Evolutionary conservation across 768 basidiomycete genomes (phyloP).

Genomic region (Mycena alexandri): DNA sequence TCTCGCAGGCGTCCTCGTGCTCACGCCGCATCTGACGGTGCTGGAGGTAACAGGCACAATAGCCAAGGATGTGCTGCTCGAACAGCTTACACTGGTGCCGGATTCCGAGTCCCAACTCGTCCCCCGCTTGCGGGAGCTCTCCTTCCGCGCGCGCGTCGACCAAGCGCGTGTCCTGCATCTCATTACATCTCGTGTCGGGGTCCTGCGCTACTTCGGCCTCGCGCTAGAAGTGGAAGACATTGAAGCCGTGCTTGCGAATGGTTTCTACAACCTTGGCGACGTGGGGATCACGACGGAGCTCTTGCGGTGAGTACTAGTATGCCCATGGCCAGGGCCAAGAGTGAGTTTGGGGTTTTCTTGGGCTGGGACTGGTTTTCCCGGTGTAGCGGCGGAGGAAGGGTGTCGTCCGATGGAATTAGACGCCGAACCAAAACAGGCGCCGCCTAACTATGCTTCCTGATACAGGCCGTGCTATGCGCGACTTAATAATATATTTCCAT

Average conservation of each 20-base stretch:
- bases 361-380: not conserved
- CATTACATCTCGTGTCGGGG: not conserved
- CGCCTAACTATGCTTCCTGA: no score
- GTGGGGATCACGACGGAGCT: not conserved
- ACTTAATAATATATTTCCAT: no score
- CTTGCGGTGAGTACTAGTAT: not conserved
- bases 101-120: not conserved
- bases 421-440: no score
- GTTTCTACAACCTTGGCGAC: not conserved
- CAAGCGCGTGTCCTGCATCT: not conserved
- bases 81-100: not conserved
- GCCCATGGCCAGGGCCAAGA: not conserved
- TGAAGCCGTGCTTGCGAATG: not conserved
- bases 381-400: not conserved
- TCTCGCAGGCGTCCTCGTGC: not conserved
- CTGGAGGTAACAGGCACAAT: not conserved
- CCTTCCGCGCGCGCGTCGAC: not conserved
- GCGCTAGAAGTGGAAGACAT: not conserved
- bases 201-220: not conserved
- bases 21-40: constrained; percentile 14
- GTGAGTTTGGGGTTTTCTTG: not conserved
- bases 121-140: constrained; percentile 8
- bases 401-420: not conserved
- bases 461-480: no score
- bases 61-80: constrained; percentile 12